These are phyloP conservation scores for Globisporangium nunn DNA, from an alignment of 352 stramenopile genomes.

Conservation along the genomic window DNA sequence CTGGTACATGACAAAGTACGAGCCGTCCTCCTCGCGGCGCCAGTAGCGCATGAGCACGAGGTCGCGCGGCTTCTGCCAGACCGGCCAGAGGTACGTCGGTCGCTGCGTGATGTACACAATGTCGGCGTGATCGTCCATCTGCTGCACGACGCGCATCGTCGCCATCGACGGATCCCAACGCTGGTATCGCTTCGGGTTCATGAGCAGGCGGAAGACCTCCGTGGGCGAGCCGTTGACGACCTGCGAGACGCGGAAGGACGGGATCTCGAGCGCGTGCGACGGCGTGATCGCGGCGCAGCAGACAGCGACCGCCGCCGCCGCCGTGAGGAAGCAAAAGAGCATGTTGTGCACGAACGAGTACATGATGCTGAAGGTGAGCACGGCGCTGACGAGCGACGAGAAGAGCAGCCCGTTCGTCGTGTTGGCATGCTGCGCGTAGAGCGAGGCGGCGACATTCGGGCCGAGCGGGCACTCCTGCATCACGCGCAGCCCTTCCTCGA, in stretches of 20 bases:
- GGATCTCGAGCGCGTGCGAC: conserved; percentile 69
- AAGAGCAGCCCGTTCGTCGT: conserved; percentile 75
- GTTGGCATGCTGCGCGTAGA: conserved; percentile 74
- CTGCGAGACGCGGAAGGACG: conserved; percentile 76
- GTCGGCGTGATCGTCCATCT: conserved; percentile 85
- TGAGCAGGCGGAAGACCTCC: conserved; percentile 77
- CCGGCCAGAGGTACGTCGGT: conserved; percentile 76
- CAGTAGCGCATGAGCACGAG: conserved; percentile 87
- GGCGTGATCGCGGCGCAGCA: conserved; percentile 70
- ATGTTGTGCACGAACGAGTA: conserved; percentile 82
- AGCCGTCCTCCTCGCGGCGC: conserved; percentile 83
- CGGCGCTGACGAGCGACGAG: conserved; percentile 47
- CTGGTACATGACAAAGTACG: conserved; percentile 90
- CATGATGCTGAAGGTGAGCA: conserved; percentile 82
- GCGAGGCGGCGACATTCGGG: conserved; percentile 65
- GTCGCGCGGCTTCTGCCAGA: conserved; percentile 83
- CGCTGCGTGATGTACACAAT: conserved; percentile 85
- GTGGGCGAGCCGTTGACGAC: conserved; percentile 80
- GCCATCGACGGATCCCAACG: conserved; percentile 75
- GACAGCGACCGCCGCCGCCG: conserved; percentile 51
- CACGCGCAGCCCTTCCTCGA: conserved; percentile 72
- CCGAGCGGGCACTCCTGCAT: conserved; percentile 85
- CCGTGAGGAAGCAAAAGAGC: conserved; percentile 70
- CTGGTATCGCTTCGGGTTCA: conserved; percentile 82
- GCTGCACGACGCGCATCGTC: conserved; percentile 76